Evolutionary conservation across 208 protist species (phyloP).

Genomic region (Crithidia brevicula): DNA sequence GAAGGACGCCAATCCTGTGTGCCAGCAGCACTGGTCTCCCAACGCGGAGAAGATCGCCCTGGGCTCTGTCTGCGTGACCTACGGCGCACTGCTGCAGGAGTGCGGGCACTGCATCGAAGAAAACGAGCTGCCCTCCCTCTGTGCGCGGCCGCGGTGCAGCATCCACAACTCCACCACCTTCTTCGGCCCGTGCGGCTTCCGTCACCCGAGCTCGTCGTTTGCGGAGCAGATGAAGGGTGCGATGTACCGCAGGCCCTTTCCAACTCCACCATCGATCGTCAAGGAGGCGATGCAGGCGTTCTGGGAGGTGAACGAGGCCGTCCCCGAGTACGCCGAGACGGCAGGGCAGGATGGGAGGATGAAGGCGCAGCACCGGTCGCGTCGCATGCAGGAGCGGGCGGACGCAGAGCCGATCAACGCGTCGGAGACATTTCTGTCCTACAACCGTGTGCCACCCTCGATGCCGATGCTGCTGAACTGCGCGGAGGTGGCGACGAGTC

Average conservation of each 20-base stretch:
- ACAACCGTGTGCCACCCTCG: constrained; percentile 37
- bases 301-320: constrained; percentile 54
- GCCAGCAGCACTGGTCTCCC: constrained; percentile 35
- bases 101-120: constrained; percentile 61
- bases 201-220: constrained; percentile 36
- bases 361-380: not conserved
- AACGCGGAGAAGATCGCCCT: constrained; percentile 39
- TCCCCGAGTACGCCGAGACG: constrained; percentile 29
- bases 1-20: constrained; percentile 26
- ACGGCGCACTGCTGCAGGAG: constrained; percentile 50
- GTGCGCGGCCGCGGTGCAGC: constrained; percentile 51
- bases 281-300: constrained; percentile 37
- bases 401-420: constrained; percentile 1
- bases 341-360: not conserved
- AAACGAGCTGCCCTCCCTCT: constrained; percentile 38
- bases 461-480: constrained; percentile 52
- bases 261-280: constrained; percentile 36
- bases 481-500: constrained; percentile 49
- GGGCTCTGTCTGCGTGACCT: constrained; percentile 68
- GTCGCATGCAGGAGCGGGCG: not conserved
- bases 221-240: constrained; percentile 45
- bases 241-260: constrained; percentile 49
- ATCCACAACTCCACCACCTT: constrained; percentile 44
- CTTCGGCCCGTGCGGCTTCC: constrained; percentile 51
- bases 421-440: constrained; percentile 15